A percentile compares a stretch with the other conserved stretches of the same genome.
Conservation (phyloP, 257 asterid species). For the Galeopsis tetrahit region DNA sequence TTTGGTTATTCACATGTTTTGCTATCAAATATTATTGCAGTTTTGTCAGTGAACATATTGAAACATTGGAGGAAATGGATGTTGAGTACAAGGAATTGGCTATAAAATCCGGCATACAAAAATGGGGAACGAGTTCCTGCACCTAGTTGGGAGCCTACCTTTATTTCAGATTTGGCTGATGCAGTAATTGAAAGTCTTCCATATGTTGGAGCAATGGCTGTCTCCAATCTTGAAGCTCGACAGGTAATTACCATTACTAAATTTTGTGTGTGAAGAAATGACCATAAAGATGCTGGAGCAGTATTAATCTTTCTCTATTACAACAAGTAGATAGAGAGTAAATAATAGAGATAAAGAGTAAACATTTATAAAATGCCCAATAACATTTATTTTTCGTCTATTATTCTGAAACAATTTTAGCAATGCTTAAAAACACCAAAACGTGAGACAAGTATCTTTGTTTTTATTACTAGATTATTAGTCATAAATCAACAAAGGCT, state of each 20-base stretch:
- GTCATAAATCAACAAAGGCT: slow-evolving; percentile 1
- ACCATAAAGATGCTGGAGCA: no score
- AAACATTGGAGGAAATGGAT: slow-evolving; percentile 97
- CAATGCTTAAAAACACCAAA: slow-evolving; percentile 16
- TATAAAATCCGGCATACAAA: slow-evolving; percentile 85
- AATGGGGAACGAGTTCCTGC: slow-evolving; percentile 99
- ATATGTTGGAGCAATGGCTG: slow-evolving; percentile 99
- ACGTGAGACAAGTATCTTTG: slow-evolving; percentile 21
- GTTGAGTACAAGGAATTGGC: slow-evolving; percentile 99
- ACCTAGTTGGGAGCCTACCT: slow-evolving; percentile 89
- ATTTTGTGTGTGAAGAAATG: not conserved
- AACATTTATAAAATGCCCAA: no score
- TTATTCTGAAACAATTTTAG: no score
- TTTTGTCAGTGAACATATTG: slow-evolving; percentile 98
- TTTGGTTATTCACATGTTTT: slow-evolving; percentile 28
- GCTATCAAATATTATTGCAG: slow-evolving; percentile 45
- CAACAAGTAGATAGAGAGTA: no score
- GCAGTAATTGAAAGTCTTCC: slow-evolving; percentile 99
- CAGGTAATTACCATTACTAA: slow-evolving; percentile 57
- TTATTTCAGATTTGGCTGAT: slow-evolving; percentile 94
- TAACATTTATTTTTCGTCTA: no score
- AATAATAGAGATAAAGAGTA: no score
- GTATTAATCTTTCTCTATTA: no score
- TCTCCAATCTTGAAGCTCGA: slow-evolving; percentile 97
- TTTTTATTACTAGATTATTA: not conserved